A percentile compares a stretch with the other conserved stretches of the same genome.
Conservation (phyloP, 2,329 filamentous ascomycete genomes). For the Aureobasidium sp. region DNA sequence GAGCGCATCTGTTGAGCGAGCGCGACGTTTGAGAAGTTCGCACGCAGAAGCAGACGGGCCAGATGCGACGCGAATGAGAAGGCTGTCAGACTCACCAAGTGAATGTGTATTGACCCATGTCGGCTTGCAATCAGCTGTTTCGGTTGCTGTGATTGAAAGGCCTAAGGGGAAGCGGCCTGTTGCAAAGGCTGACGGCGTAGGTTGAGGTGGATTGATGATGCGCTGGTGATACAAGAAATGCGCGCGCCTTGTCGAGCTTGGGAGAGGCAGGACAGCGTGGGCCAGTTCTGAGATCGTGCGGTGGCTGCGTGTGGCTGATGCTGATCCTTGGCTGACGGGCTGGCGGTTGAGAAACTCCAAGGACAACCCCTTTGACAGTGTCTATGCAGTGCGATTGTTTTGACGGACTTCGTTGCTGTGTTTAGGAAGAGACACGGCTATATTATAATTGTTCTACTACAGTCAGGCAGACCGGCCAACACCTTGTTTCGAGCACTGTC, state of each 20-base stretch:
- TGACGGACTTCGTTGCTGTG: neutral
- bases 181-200: conserved; percentile 1
- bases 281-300: neutral
- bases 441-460: neutral
- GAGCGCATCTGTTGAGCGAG: neutral
- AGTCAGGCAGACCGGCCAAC: neutral
- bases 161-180: conserved; percentile 4
- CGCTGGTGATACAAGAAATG: conserved; percentile 12
- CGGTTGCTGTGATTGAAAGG: neutral
- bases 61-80: neutral
- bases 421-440: neutral
- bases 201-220: conserved; percentile 5
- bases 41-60: neutral
- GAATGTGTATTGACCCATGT: conserved; percentile 63
- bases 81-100: conserved; percentile 52
- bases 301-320: conserved; percentile 10
- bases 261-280: neutral
- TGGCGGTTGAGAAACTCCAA: too few species aligned
- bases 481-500: neutral
- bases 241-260: conserved; percentile 13
- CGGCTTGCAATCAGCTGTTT: conserved; percentile 18
- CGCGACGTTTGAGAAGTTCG: neutral
- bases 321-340: neutral
- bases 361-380: neutral
- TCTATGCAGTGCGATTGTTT: neutral